These are phyloP conservation scores for Diaporthe humulicola DNA, from an alignment of 2,329 filamentous ascomycete species.

Conservation along the genomic window DNA sequence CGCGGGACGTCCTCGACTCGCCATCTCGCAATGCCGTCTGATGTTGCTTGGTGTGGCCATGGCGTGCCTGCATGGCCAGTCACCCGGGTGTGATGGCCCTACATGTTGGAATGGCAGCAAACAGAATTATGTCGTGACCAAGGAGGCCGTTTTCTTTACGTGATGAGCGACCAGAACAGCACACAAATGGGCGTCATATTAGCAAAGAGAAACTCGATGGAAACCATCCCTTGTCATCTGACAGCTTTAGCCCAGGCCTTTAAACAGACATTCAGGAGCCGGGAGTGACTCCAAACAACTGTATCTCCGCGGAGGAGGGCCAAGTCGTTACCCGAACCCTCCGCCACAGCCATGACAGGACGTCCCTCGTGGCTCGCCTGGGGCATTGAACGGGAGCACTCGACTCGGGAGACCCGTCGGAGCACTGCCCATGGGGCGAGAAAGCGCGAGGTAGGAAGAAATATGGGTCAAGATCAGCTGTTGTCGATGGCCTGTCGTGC, in stretches of 20 bases:
- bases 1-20: background rate
- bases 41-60: background rate
- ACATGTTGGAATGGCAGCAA: constrained; percentile 1
- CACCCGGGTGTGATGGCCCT: background rate
- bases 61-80: background rate
- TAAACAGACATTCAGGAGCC: constrained; percentile 18
- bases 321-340: constrained; percentile 13
- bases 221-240: constrained; percentile 8
- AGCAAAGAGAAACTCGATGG: constrained; percentile 46
- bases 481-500: background rate
- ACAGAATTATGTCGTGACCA: constrained; percentile 25
- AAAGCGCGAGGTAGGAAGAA: background rate
- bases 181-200: constrained; percentile 43
- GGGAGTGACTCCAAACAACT: constrained; percentile 6
- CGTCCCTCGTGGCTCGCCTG: background rate
- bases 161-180: constrained; percentile 31
- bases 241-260: constrained; percentile 14
- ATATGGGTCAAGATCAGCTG: background rate
- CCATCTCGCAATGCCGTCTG: background rate
- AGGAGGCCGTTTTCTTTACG: constrained; percentile 28
- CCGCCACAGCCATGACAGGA: background rate
- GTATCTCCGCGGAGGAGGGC: constrained; percentile 34
- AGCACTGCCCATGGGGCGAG: background rate
- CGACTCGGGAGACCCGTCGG: background rate
- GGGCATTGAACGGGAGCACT: background rate